Conservation (phyloP, 257 asterid species). For the Rhazya stricta region DNA sequence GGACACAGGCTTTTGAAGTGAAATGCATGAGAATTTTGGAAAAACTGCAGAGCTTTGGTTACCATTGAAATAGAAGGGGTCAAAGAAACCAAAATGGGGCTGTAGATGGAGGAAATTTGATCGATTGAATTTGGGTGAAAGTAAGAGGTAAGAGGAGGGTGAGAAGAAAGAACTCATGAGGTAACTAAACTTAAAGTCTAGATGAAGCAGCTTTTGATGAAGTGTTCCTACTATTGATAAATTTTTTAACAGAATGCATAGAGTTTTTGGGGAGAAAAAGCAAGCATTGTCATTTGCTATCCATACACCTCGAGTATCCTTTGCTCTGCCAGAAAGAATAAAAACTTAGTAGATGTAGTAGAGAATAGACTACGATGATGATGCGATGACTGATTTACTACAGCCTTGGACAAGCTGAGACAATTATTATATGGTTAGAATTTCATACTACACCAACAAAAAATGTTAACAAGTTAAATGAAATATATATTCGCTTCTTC, state of each 20-base stretch:
- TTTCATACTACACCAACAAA: background rate
- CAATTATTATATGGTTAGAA: background rate
- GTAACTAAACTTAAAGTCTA: background rate
- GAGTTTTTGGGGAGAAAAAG: background rate
- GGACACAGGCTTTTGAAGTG: constrained; percentile 9
- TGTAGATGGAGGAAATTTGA: constrained; percentile 7
- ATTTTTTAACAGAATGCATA: constrained; percentile 1
- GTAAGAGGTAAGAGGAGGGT: constrained; percentile 28
- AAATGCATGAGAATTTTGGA: constrained; percentile 19
- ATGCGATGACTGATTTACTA: background rate
- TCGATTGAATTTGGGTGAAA: constrained; percentile 22
- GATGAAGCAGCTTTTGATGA: background rate
- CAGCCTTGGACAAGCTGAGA: background rate
- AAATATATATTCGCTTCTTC: background rate
- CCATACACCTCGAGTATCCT: background rate
- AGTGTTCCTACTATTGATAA: background rate
- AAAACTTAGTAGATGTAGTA: background rate
- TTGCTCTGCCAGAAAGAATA: background rate
- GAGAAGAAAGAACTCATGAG: constrained; percentile 36
- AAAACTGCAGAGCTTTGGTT: constrained; percentile 21
- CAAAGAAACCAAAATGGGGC: constrained; percentile 14
- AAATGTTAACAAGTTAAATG: background rate
- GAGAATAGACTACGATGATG: background rate
- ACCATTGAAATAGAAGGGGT: constrained; percentile 5
- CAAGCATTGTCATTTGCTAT: background rate